A percentile compares a stretch with the other conserved stretches of the same genome.
These are phyloP conservation scores for Nidularia sp. DNA, from an alignment of 768 basidiomycete species.

Conservation along the genomic window DNA sequence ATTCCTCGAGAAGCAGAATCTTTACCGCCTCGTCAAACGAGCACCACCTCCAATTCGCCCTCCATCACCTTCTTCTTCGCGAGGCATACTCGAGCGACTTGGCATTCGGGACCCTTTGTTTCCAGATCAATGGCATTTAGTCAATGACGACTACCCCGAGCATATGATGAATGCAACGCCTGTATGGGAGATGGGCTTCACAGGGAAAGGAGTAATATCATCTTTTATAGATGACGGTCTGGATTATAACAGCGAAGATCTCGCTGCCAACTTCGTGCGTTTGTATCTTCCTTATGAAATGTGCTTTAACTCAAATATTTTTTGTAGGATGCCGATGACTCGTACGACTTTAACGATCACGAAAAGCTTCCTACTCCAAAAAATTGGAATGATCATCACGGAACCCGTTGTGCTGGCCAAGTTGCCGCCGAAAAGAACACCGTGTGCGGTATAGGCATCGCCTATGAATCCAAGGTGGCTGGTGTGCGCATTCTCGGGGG, in stretches of 20 bases:
- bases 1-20: constrained; percentile 58
- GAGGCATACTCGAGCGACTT: constrained; percentile 53
- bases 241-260: constrained; percentile 84
- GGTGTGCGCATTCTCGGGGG: constrained; percentile 95
- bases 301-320: neutral
- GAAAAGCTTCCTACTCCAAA: constrained; percentile 80
- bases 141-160: constrained; percentile 80
- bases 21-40: constrained; percentile 68
- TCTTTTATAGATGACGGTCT: constrained; percentile 95
- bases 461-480: constrained; percentile 87
- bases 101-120: constrained; percentile 82
- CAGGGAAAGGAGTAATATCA: constrained; percentile 80
- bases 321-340: constrained; percentile 75
- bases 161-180: constrained; percentile 91
- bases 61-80: constrained; percentile 31
- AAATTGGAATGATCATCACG: constrained; percentile 90
- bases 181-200: constrained; percentile 89
- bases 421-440: constrained; percentile 90
- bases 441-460: constrained; percentile 92
- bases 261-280: constrained; percentile 90
- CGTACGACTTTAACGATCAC: constrained; percentile 97
- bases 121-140: constrained; percentile 87
- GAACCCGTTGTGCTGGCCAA: constrained; percentile 97
- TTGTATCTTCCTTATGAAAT: neutral
- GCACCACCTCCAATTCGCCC: constrained; percentile 59